A percentile compares a stretch with the other conserved stretches of the same genome.
Conservation (phyloP, 495 filamentous ascomycete genomes). For the Talaromyces thailandensis region DNA sequence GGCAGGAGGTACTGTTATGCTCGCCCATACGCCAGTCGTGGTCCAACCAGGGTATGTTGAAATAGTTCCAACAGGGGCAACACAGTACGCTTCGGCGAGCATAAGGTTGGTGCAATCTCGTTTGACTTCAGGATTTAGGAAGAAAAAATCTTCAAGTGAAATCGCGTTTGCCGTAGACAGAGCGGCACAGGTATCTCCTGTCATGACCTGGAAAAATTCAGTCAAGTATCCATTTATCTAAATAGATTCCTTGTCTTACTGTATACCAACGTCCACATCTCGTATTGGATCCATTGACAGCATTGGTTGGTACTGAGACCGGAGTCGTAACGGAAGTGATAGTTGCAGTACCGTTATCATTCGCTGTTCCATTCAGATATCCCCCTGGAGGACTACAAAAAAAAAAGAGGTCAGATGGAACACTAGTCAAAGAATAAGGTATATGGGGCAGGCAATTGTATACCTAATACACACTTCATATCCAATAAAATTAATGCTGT, state of each 20-base stretch:
- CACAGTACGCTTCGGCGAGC: conserved; percentile 11
- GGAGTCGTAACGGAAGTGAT: background rate
- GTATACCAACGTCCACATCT: conserved; percentile 11
- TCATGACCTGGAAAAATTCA: conserved; percentile 9
- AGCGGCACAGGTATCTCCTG: conserved; percentile 11
- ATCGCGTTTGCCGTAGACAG: conserved; percentile 7
- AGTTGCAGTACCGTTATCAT: background rate
- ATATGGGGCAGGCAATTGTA: background rate
- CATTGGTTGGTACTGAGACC: conserved; percentile 3
- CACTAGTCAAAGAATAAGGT: background rate
- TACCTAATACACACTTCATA: conserved; percentile 9
- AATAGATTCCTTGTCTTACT: background rate
- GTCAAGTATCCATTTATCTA: background rate
- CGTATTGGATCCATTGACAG: background rate
- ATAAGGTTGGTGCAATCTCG: conserved; percentile 13
- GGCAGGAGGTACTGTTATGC: conserved; percentile 1
- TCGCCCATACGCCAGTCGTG: background rate
- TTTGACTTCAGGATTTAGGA: conserved; percentile 12
- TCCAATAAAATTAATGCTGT: conserved; percentile 10
- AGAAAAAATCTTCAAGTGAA: conserved; percentile 11
- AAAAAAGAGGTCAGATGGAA: background rate
- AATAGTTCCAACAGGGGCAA: conserved; percentile 13
- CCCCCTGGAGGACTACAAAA: background rate
- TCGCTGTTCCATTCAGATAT: background rate
- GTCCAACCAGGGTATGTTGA: conserved; percentile 10